Percentiles rank a stretch among this genome's conserved stretches.
These are phyloP conservation scores for Apiospora pterosperma DNA, from an alignment of 2,329 filamentous ascomycete genomes.

Conservation along the genomic window DNA sequence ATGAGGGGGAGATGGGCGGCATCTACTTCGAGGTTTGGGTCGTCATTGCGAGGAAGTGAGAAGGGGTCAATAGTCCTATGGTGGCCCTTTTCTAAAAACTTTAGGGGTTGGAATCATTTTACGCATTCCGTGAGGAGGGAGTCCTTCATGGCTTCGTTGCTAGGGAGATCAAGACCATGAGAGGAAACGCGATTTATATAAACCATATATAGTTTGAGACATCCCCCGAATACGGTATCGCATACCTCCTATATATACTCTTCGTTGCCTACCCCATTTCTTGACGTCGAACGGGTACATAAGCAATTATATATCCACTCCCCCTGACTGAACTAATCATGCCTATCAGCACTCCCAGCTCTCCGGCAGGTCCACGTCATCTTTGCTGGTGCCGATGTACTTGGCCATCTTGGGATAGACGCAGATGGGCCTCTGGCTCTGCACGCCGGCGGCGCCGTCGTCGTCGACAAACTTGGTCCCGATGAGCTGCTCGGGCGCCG, in stretches of 20 bases:
- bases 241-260: background rate
- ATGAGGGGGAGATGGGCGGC: constrained; percentile 17
- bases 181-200: background rate
- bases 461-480: constrained; percentile 27
- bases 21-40: constrained; percentile 20
- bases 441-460: constrained; percentile 14
- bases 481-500: constrained; percentile 21
- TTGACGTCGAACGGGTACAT: background rate
- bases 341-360: constrained; percentile 21
- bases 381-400: constrained; percentile 16
- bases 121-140: no score
- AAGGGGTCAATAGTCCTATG: no score
- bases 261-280: background rate
- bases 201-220: background rate
- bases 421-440: constrained; percentile 25
- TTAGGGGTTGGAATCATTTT: background rate
- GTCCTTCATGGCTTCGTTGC: background rate
- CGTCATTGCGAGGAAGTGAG: constrained; percentile 18
- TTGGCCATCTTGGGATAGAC: constrained; percentile 24
- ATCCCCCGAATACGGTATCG: background rate
- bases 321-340: background rate
- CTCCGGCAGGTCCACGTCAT: constrained; percentile 15
- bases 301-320: background rate
- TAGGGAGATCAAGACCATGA: background rate
- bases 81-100: background rate